phyloP scores from a whole-genome alignment of 768 basidiomycete genomes.

The Rhizopogon vinicolor region DNA sequence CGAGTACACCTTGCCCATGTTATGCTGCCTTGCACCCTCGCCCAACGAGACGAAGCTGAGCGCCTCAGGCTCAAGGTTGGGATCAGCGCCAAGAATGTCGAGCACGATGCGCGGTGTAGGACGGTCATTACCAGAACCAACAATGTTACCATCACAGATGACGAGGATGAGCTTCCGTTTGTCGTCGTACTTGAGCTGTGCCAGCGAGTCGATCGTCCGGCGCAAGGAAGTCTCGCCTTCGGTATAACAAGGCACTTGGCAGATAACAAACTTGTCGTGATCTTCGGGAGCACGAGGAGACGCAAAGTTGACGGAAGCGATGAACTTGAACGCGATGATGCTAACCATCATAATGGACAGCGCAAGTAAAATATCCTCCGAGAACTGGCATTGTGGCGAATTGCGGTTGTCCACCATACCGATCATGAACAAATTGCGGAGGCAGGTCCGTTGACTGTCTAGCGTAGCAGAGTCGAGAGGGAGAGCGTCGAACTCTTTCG shows the following conservation, averaged over 20 bases:
- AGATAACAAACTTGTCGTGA: constrained; percentile 96
- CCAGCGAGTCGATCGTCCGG: constrained; percentile 89
- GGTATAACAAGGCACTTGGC: constrained; percentile 98
- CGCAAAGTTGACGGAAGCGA: constrained; percentile 85
- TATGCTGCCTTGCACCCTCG: constrained; percentile 93
- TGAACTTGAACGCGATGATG: constrained; percentile 94
- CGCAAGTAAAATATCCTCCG: constrained; percentile 85
- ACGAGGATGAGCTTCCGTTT: constrained; percentile 92
- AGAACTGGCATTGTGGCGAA: constrained; percentile 88
- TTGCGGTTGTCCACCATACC: constrained; percentile 92
- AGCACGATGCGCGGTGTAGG: constrained; percentile 95
- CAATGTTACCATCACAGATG: constrained; percentile 98
- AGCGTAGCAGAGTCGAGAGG: constrained; percentile 58
- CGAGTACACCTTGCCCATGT: constrained; percentile 97
- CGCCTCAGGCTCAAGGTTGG: constrained; percentile 91
- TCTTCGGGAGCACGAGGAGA: constrained; percentile 82
- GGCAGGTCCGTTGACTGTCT: constrained; percentile 74
- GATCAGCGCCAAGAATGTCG: constrained; percentile 93
- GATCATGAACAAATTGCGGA: constrained; percentile 89
- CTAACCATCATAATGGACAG: constrained; percentile 90
- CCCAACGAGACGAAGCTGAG: constrained; percentile 92
- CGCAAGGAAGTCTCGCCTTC: constrained; percentile 87
- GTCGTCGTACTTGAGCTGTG: constrained; percentile 95
- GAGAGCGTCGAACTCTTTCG: constrained; percentile 63
- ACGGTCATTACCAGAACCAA: constrained; percentile 94